Evolutionary conservation across 1,139 yeast genomes (phyloP).

Genomic region (Sugiyamaella castrensis): DNA sequence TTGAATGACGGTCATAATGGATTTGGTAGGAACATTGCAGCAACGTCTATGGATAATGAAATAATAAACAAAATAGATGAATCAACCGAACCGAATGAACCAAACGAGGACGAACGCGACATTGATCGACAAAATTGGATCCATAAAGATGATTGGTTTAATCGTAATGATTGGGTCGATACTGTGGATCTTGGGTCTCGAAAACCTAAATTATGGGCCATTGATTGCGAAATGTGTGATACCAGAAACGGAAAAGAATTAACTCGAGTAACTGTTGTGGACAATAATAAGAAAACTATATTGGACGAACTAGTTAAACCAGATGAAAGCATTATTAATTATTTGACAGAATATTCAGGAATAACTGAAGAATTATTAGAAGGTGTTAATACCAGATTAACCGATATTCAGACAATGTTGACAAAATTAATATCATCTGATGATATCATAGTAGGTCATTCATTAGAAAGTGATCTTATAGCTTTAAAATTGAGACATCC

Average conservation of each 20-base stretch:
- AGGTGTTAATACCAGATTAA: constrained; percentile 60
- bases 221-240: constrained; percentile 93
- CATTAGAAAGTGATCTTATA: constrained; percentile 83
- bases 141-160: no score
- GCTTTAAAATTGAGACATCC: constrained; percentile 76
- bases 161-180: constrained; percentile 51
- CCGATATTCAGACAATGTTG: constrained; percentile 64
- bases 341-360: constrained; percentile 81
- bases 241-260: constrained; percentile 61
- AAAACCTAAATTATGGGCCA: constrained; percentile 59
- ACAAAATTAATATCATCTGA: constrained; percentile 59
- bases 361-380: constrained; percentile 66
- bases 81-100: no score
- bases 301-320: constrained; percentile 80
- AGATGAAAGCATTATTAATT: constrained; percentile 65
- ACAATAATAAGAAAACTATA: constrained; percentile 57
- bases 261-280: constrained; percentile 73
- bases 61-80: no score
- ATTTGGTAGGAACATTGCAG: no score
- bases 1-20: no score
- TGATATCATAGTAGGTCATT: constrained; percentile 79
- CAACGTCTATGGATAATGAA: no score
- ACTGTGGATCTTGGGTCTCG: constrained; percentile 49
- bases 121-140: no score
- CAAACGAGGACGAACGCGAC: no score